Conservation (phyloP, 2,329 filamentous ascomycete species). For the Diplocarpon mali region DNA sequence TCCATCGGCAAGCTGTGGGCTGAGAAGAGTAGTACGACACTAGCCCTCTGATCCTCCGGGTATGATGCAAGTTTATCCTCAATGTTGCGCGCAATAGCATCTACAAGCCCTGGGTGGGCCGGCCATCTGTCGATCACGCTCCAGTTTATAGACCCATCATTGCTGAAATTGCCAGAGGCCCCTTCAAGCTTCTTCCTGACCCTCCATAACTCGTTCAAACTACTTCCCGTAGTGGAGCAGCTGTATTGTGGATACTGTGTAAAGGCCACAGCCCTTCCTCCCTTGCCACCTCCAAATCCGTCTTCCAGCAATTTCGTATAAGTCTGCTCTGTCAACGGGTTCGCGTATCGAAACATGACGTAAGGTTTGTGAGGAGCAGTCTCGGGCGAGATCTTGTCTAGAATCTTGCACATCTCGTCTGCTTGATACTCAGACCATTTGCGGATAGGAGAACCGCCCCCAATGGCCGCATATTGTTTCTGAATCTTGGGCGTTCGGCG, state of each 20-base stretch:
- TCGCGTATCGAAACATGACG: constrained; percentile 90
- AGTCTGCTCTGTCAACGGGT: constrained; percentile 89
- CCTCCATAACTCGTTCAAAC: constrained; percentile 95
- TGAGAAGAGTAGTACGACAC: constrained; percentile 83
- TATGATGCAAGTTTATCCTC: constrained; percentile 77
- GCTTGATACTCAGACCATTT: constrained; percentile 97
- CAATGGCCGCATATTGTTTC: constrained; percentile 90
- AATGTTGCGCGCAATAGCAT: constrained; percentile 88
- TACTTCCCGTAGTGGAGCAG: constrained; percentile 93
- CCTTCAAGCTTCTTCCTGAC: constrained; percentile 85
- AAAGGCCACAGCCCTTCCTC: constrained; percentile 91
- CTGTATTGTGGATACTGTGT: constrained; percentile 98
- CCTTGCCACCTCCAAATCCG: constrained; percentile 79
- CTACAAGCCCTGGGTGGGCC: constrained; percentile 76
- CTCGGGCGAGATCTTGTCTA: constrained; percentile 82
- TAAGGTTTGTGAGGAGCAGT: constrained; percentile 96
- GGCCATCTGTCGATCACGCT: constrained; percentile 98
- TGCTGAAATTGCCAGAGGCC: constrained; percentile 40
- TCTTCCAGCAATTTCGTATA: constrained; percentile 74
- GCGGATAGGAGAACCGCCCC: constrained; percentile 92
- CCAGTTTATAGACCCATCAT: constrained; percentile 73
- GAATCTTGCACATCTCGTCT: constrained; percentile 90
- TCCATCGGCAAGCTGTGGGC: constrained; percentile 95
- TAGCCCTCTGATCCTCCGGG: constrained; percentile 64
- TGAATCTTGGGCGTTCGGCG: constrained; percentile 92